phyloP scores from a whole-genome alignment of 306 rosid genomes.

The Echinosophora koreensis region DNA sequence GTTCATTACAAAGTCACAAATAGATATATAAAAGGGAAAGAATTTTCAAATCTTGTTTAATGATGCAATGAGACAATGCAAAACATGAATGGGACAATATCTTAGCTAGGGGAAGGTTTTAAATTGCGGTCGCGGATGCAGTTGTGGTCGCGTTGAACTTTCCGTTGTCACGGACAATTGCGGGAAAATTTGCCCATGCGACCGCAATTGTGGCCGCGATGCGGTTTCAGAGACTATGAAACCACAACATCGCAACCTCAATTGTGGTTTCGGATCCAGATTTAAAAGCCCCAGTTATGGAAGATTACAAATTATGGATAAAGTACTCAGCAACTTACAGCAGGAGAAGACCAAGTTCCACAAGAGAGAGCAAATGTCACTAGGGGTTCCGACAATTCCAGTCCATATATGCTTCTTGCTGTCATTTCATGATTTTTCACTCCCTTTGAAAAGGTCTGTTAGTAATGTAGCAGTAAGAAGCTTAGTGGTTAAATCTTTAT shows the following conservation, averaged over 20 bases:
- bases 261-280: no score
- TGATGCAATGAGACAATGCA: constrained; percentile 20
- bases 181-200: no score
- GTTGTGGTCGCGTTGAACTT: no score
- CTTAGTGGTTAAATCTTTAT: constrained; percentile 34
- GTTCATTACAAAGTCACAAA: constrained; percentile 12
- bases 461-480: constrained; percentile 39
- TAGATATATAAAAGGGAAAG: background rate
- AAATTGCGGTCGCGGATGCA: no score
- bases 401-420: constrained; percentile 71
- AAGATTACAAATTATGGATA: background rate
- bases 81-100: constrained; percentile 23
- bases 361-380: constrained; percentile 95
- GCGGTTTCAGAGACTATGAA: no score
- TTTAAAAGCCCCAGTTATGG: background rate
- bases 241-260: no score
- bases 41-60: constrained; percentile 14
- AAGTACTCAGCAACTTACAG: constrained; percentile 67
- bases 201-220: no score
- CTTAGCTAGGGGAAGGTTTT: background rate
- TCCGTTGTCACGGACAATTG: no score
- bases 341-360: constrained; percentile 99
- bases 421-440: constrained; percentile 72
- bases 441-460: constrained; percentile 72
- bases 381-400: constrained; percentile 95